A percentile compares a stretch with the other conserved stretches of the same genome.
Evolutionary conservation across 176 grass and related monocot species (phyloP).

Genomic region (Aegilops longissima): DNA sequence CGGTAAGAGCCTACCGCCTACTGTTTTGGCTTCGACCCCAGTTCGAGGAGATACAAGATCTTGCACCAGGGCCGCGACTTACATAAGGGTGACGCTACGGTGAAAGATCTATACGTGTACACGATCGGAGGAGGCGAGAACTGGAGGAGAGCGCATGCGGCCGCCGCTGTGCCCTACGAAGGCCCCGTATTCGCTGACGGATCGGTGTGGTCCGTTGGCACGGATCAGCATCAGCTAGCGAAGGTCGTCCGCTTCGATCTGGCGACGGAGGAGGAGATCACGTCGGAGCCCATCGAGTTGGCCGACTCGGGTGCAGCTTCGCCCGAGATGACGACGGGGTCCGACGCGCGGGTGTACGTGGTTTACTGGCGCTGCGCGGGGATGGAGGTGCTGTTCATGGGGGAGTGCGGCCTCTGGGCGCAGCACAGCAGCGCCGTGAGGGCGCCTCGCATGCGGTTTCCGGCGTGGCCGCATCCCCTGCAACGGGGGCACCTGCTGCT

Average conservation of each 20-base stretch:
- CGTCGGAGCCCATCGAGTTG: background rate
- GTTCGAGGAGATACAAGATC: background rate
- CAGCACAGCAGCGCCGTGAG: background rate
- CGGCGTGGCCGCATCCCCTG: background rate
- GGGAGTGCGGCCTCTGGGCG: background rate
- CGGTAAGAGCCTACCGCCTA: background rate
- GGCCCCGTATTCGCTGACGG: background rate
- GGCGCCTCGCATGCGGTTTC: background rate
- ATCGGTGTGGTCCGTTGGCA: background rate
- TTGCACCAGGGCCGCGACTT: background rate
- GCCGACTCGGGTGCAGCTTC: no score
- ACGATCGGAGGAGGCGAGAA: background rate
- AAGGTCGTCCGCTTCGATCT: background rate
- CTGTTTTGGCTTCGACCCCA: slow-evolving; percentile 1
- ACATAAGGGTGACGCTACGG: background rate
- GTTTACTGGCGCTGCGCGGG: no score
- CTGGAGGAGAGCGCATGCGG: background rate
- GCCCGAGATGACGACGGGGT: background rate
- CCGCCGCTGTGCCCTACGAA: background rate
- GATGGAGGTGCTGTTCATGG: background rate
- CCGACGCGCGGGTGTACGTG: background rate
- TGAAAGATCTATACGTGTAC: background rate
- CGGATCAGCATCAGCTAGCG: no score
- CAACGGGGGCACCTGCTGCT: background rate
- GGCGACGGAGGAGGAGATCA: background rate